phyloP scores from a whole-genome alignment of 1,284 basidiomycete species.

The Marasmius tenuissimus region DNA sequence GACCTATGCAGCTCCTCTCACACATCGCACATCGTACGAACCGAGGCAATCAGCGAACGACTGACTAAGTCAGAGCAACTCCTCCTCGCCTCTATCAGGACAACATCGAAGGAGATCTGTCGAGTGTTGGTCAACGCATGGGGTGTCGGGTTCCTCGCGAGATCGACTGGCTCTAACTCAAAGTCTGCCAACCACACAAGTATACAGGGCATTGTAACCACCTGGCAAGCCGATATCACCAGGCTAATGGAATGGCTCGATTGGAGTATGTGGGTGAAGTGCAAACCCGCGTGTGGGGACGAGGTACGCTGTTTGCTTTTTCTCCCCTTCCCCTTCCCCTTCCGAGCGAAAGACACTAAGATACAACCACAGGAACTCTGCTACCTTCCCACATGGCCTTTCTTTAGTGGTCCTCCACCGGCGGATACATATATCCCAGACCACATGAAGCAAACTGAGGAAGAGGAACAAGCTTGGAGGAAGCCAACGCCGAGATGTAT shows the following conservation, averaged over 20 bases:
- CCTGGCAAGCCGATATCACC: constrained; percentile 26
- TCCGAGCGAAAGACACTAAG: background rate
- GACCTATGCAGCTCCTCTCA: constrained; percentile 35
- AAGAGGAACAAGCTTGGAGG: constrained; percentile 3
- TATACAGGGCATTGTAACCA: constrained; percentile 5
- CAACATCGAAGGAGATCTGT: constrained; percentile 44
- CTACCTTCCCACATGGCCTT: constrained; percentile 15
- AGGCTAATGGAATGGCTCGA: constrained; percentile 40
- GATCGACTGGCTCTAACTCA: constrained; percentile 23
- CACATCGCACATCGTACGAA: constrained; percentile 24
- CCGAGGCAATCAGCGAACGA: background rate
- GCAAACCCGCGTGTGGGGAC: constrained; percentile 31
- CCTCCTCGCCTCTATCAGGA: constrained; percentile 33
- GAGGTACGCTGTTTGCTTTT: constrained; percentile 25
- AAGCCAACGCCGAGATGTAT: constrained; percentile 13
- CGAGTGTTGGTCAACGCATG: constrained; percentile 43
- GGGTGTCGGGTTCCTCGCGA: constrained; percentile 33
- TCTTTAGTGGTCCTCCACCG: constrained; percentile 13
- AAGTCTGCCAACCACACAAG: background rate
- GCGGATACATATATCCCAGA: constrained; percentile 3
- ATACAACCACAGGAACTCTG: constrained; percentile 7
- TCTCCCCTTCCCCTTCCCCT: background rate
- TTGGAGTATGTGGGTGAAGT: constrained; percentile 40
- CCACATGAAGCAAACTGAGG: background rate
- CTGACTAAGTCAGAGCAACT: constrained; percentile 37